Conservation (phyloP, 1,284 basidiomycete genomes). For the Papiliotrema laurentii region DNA sequence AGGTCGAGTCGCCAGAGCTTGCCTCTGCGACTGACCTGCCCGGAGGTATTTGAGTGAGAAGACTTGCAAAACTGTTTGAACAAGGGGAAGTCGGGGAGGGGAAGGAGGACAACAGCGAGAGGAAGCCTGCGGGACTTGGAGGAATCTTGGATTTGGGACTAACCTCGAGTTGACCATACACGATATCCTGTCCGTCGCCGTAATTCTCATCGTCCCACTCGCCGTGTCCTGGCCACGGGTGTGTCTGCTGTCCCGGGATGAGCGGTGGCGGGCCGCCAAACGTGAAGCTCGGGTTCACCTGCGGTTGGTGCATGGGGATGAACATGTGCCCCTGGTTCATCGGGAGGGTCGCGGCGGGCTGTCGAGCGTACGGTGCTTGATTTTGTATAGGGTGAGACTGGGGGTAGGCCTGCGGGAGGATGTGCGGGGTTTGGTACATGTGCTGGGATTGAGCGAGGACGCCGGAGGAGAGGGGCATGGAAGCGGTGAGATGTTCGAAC, state of each 20-base stretch:
- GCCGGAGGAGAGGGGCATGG: background rate
- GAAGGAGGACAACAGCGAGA: background rate
- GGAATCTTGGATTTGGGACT: constrained; percentile 8
- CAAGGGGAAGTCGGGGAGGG: too few species aligned
- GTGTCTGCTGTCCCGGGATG: background rate
- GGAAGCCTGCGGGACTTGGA: background rate
- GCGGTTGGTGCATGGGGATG: background rate
- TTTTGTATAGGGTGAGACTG: background rate
- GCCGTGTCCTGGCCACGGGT: background rate
- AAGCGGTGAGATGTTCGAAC: background rate
- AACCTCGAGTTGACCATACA: constrained; percentile 26
- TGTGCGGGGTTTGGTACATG: background rate
- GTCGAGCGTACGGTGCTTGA: background rate
- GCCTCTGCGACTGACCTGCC: background rate
- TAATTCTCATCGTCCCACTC: constrained; percentile 23
- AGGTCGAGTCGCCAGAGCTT: background rate
- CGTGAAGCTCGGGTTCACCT: background rate
- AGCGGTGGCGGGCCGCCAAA: background rate
- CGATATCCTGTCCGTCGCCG: constrained; percentile 11
- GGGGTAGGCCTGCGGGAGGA: background rate
- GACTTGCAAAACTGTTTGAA: too few species aligned
- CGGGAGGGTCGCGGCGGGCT: background rate
- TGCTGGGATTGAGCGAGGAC: background rate
- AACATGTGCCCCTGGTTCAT: background rate
- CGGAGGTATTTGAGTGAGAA: too few species aligned